A percentile compares a stretch with the other conserved stretches of the same genome.
phyloP scores from a whole-genome alignment of 306 rosid species.

The Vigna radiata region DNA sequence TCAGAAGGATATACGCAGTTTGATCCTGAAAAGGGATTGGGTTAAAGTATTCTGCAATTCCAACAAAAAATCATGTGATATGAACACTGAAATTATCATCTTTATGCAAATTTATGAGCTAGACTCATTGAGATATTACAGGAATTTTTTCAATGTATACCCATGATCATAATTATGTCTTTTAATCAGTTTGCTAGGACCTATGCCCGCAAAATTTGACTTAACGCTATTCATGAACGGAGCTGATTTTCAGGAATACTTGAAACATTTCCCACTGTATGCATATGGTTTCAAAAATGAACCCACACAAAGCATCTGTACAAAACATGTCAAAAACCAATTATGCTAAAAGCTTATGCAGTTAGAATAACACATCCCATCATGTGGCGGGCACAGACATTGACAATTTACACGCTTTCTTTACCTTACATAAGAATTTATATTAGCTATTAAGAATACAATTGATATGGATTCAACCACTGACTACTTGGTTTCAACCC shows the following conservation, averaged over 20 bases:
- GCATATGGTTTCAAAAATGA: background rate
- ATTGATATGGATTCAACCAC: background rate
- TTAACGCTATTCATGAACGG: background rate
- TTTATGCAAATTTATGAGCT: slow-evolving; percentile 35
- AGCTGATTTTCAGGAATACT: background rate
- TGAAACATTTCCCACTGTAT: background rate
- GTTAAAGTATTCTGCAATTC: slow-evolving; percentile 49
- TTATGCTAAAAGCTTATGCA: background rate
- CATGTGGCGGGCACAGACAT: background rate
- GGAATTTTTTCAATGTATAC: slow-evolving; percentile 12
- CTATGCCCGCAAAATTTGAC: slow-evolving; percentile 30
- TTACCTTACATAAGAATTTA: background rate
- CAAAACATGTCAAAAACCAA: background rate
- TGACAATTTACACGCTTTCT: background rate
- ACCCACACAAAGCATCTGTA: background rate
- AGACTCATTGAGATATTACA: slow-evolving; percentile 4
- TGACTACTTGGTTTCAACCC: background rate
- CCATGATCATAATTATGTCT: slow-evolving; percentile 27
- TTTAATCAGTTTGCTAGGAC: slow-evolving; percentile 33
- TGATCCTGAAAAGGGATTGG: slow-evolving; percentile 65
- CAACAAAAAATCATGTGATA: slow-evolving; percentile 28
- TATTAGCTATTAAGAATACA: background rate
- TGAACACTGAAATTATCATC: slow-evolving; percentile 27
- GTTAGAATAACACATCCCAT: slow-evolving; percentile 2
- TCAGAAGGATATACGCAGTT: slow-evolving; percentile 86